Evolutionary conservation across 352 stramenopile genomes (phyloP), one percentile per base, ranked within the genome.

Genomic region (Phytophthora sansomeana): DNA sequence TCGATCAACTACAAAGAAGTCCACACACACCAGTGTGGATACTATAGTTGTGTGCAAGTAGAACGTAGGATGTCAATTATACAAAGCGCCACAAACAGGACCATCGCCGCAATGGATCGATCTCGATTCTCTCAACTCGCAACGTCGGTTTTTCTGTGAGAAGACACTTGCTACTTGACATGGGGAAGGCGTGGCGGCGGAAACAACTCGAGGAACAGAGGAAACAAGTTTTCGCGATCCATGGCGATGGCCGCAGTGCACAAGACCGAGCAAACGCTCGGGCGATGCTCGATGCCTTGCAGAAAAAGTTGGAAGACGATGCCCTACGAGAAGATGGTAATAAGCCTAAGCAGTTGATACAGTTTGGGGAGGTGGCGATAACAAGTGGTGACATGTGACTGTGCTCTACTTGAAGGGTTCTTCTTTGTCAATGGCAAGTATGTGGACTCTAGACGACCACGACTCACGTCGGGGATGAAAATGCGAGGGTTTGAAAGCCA

Each of bases 271-370:
- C 63, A 1, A 67, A 76, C 38, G 77, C 77, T 21, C 67, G 77
- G 7, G 72, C 36, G n/a, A 87, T 81, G 77, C 77, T 91, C 7
- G 77, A 86, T 29, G 69, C 64, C 8, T 63, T 91, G 24, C 80
- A 90, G 53, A 68, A 74, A 32, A 90, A 89, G 48, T 68, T 91
- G 17, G 72, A 80, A 8, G 80, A 91, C 35, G 83, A 91, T 48
- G 78, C 83, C 5, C 53, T 88, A 28, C 75, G 77, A 46, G 78
- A 91, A 63, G 80, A 91, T 43, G 82, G 76, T 74, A 13, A 36
- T 1, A 10, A 16, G 26, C 30, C 32, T 52, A 46, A 48, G 4
- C 2, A 9, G 29, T 14, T 26, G 19, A 6, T 11, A 13, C 30
- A 14, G 9, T n/a, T n/a, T 56, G 8, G 6, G 24, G 11, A 42